Evolutionary conservation across 192 early-diverging fungal species (phyloP), one percentile per base, ranked within the genome.

Genomic region (Rhizoclosmatium sp.): DNA sequence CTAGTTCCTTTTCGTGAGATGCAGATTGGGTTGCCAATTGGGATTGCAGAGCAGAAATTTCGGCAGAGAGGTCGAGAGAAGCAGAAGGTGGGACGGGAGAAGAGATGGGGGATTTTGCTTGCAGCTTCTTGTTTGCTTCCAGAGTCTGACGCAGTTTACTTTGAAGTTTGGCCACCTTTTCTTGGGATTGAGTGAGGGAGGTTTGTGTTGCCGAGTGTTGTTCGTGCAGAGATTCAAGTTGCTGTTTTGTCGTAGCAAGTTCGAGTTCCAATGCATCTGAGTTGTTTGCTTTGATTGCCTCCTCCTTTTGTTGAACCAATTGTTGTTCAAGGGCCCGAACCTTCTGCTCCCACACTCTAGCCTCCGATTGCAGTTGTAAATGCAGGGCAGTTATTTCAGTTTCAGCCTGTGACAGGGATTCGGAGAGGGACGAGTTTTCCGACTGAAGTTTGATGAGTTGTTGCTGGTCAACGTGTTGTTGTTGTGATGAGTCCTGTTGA

Each of bases 151-250:
- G 48, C 7, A 71, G 39, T 21, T 56, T 49, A 10, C 10, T 56
- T 16, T 9, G 21, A n/a, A 71, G 69, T 71, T 71, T 71, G 2
- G 16, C 54, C 4, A 56, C 16, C 10, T 56, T 71, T 56, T 71
- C 69, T 14, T 58, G 69, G 45, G 47, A 46, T 56, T 56, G 19
- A 23, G 48, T 12, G 48, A 21, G n/a, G 9, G 44, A 71, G 7
- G 7, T 62, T 19, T 7, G 5, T 7, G 60, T 62, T 21, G 41
- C 69, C 9, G 46, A 21, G 65, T 44, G 69, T 16, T 9, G 9
- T 49, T 71, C 69, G 19, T 58, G 47, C 19, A n/a, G 48, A 5
- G n/a, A 4, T 42, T 49, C 21, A n/a, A 56, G 51, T 71, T 71
- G 10, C 60, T 19, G 19, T 40, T 31, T 31, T 21, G 23, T 19